Conservation (phyloP, 345 rosid genomes). For the Acer yangbiense region DNA sequence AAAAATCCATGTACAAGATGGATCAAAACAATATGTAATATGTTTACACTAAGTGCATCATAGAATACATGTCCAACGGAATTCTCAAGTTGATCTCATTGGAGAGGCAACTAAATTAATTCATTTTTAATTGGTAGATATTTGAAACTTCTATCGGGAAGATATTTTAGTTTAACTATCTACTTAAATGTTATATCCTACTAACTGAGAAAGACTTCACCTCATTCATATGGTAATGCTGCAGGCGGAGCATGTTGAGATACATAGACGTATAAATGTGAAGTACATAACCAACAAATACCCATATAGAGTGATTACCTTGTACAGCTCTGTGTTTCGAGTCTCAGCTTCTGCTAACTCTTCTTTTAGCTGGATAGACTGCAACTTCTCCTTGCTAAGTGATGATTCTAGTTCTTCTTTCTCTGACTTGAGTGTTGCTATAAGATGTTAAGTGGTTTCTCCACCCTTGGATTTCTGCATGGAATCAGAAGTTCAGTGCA, state of each 20-base stretch:
- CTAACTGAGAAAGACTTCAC: background rate
- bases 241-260: too few relatives aligned
- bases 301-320: too few relatives aligned
- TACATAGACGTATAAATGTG: too few relatives aligned
- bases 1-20: background rate
- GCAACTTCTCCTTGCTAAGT: too few relatives aligned
- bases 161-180: background rate
- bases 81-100: background rate
- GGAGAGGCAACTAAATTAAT: background rate
- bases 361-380: too few relatives aligned
- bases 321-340: too few relatives aligned
- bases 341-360: too few relatives aligned
- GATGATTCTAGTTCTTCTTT: too few relatives aligned
- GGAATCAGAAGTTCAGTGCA: constrained; percentile 14
- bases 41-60: background rate
- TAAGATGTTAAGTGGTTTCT: too few relatives aligned
- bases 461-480: constrained; percentile 60
- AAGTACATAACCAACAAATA: too few relatives aligned
- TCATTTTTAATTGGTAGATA: background rate
- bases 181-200: background rate
- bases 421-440: too few relatives aligned
- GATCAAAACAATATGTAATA: background rate
- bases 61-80: background rate
- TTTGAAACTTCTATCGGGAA: background rate
- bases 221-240: background rate